Base-by-base conservation (phyloP, 1,284 basidiomycete species). In the Cutaneotrichosporon arboriforme region DNA sequence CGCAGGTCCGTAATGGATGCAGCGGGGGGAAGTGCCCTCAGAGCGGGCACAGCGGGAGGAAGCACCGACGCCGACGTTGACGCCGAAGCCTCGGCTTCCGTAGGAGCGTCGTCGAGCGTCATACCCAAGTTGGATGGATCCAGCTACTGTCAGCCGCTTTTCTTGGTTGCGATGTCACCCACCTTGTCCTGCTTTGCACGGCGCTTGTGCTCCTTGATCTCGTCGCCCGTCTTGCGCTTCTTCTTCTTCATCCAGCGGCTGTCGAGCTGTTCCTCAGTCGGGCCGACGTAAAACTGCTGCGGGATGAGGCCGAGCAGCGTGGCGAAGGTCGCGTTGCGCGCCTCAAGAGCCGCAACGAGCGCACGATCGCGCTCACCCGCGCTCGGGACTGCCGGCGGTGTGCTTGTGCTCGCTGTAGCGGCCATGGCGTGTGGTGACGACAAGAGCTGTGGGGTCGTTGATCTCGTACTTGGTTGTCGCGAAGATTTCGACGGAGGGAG, bases 171-270 rank as follows among this genome's bases (percentile, higher is more conserved):
- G 36, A 47, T n/a, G 15, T 22, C 44, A 69, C 77, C 31, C 53
- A 89, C 90, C 81, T 91, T 92, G 51, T 87, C 87, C 46, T 84
- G 80, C 69, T 86, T 87, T 1, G 87, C 87, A 66, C 87, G 88
- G 73, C 86, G 87, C 21, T 87, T 84, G 1, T 86, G 87, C 73
- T 92, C 88, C 70, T 92, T 90, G 46, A 88, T 80, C 42, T 85
- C 85, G 63, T 92, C 88, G 15, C 84, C 84, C 49, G 88, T 87
- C 73, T 83, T 80, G 58, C 89, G 85, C 75, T 88, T 90, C 76
- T 85, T 90, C 71, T 92, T 87, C 77, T 90, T 91, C 73, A 89
- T 87, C 74, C 85, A 92, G 72, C 86, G 91, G 44, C 81, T 84
- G 14, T 83, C 79, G 48, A 70, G 82, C 62, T 85, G 85, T 58